Percentiles rank a stretch among this genome's conserved stretches.
These are phyloP conservation scores for Microbotryum silenes-acaulis DNA, from an alignment of 1,284 basidiomycete genomes.

Conservation along the genomic window DNA sequence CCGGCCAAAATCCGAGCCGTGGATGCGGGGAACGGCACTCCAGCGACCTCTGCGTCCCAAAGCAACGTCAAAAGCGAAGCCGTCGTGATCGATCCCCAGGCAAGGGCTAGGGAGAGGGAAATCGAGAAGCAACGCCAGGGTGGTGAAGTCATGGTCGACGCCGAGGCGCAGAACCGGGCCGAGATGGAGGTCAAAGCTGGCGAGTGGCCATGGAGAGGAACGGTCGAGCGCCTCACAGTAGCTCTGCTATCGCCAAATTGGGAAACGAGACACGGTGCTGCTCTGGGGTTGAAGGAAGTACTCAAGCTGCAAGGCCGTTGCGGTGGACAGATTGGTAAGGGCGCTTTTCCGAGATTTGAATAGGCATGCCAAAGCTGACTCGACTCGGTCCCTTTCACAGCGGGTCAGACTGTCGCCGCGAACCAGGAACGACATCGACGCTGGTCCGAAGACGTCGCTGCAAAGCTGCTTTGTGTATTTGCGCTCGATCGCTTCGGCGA, in stretches of 20 bases:
- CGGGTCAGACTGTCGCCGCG: conserved; percentile 45
- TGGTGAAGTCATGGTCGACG: conserved; percentile 24
- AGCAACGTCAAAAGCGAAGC: conserved; percentile 9
- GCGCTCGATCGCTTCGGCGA: conserved; percentile 97
- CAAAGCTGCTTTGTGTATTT: conserved; percentile 80
- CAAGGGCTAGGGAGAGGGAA: conserved; percentile 26
- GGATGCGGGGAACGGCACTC: conserved; percentile 10
- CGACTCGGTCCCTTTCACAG: neutral
- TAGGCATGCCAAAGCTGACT: neutral
- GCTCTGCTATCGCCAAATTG: conserved; percentile 78
- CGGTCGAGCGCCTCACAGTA: conserved; percentile 72
- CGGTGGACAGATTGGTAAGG: conserved; percentile 67
- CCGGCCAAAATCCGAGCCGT: conserved; percentile 28
- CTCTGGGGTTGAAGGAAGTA: conserved; percentile 82
- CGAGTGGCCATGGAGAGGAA: conserved; percentile 80
- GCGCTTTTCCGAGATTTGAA: neutral
- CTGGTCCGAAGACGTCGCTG: conserved; percentile 83
- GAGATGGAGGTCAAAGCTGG: conserved; percentile 44
- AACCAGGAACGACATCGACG: conserved; percentile 64
- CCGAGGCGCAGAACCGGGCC: conserved; percentile 34
- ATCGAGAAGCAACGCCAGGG: conserved; percentile 7
- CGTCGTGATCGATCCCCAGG: conserved; percentile 33
- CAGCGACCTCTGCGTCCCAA: neutral
- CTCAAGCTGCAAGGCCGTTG: conserved; percentile 75
- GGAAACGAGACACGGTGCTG: conserved; percentile 92